Evolutionary conservation across 495 filamentous ascomycete genomes (phyloP), one percentile per base, ranked within the genome.

Genomic region (Clohesyomyces aquaticus): DNA sequence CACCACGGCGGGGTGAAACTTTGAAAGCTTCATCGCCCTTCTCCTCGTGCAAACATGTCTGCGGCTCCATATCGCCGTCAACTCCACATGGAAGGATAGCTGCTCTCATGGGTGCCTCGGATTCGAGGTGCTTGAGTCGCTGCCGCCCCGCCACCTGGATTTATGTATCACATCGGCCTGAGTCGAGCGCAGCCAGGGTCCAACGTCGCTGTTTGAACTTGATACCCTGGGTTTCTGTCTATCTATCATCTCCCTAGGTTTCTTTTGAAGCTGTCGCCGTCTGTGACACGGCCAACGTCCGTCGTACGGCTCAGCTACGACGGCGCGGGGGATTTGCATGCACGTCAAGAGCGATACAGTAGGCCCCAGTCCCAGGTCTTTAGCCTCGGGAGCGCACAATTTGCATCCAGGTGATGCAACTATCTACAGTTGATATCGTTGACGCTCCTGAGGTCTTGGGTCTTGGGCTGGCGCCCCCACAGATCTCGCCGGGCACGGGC

Each of bases 311-410:
- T 47, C 43, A n/a, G 19, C 8, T 45, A 25, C 59, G 29, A 23
- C 50, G n/a, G 26, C 47, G 63, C 63, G 63, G 63, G 57, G 63
- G 63, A 66, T 66, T 45, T 61, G 42, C 63, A 56, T 61, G 57
- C 63, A 66, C 56, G 51, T 66, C 57, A 61, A 66, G 55, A 38
- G 16, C 12, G 27, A 42, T 22, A 23, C 21, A 47, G 23, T n/a
- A 62, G 12, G 16, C 6, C 18, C 45, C 18, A 38, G 29, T 23
- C 35, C 27, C 25, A 29, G 46, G n/a, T n/a, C 19, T 26, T 25
- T 32, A 50, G 45, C 27, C 46, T 38, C 32, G 22, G 10, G 3
- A 26, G 3, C 25, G n/a, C 41, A 26, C 45, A 50, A 43, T 27
- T 51, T 21, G 14, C 42, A 58, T 56, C 45, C 43, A 14, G 55